Conservation (phyloP, 306 rosid species). For the Inga leiocalycina region DNA sequence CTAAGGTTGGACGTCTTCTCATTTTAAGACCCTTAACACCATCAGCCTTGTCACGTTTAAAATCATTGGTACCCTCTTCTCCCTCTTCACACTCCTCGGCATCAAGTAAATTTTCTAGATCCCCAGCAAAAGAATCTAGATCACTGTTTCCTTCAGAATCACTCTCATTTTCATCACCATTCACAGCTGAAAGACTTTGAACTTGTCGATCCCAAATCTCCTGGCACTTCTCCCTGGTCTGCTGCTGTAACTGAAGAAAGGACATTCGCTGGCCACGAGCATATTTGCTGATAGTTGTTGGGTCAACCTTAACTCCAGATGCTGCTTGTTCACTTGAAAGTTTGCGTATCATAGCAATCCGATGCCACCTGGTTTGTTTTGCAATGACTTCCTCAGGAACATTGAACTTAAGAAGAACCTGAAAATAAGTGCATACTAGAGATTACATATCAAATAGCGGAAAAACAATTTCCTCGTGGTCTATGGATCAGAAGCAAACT, state of each 20-base stretch:
- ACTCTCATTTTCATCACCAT: constrained; percentile 85
- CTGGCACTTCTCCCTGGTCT: constrained; percentile 96
- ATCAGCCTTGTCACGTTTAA: constrained; percentile 78
- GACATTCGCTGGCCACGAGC: constrained; percentile 99
- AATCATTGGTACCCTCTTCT: constrained; percentile 63
- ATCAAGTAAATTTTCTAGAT: constrained; percentile 95
- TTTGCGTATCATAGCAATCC: constrained; percentile 98
- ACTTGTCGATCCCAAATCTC: constrained; percentile 96
- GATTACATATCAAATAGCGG: constrained; percentile 17
- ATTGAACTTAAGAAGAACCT: constrained; percentile 94
- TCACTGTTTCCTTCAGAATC: constrained; percentile 97
- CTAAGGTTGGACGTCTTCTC: constrained; percentile 81
- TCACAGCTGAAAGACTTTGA: constrained; percentile 78
- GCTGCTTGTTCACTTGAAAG: constrained; percentile 99
- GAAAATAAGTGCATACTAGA: constrained; percentile 32
- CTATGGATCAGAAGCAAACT: constrained; percentile 7
- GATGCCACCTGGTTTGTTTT: constrained; percentile 96
- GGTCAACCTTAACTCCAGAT: constrained; percentile 94
- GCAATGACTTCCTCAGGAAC: constrained; percentile 92
- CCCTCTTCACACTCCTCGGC: constrained; percentile 95
- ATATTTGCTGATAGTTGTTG: constrained; percentile 90
- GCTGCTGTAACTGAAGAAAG: constrained; percentile 97
- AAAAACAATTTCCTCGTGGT: constrained; percentile 14
- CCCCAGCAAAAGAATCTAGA: constrained; percentile 98
- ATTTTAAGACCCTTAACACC: constrained; percentile 90